phyloP scores from a whole-genome alignment of 2,329 filamentous ascomycete species.

The Xylaria sp. region DNA sequence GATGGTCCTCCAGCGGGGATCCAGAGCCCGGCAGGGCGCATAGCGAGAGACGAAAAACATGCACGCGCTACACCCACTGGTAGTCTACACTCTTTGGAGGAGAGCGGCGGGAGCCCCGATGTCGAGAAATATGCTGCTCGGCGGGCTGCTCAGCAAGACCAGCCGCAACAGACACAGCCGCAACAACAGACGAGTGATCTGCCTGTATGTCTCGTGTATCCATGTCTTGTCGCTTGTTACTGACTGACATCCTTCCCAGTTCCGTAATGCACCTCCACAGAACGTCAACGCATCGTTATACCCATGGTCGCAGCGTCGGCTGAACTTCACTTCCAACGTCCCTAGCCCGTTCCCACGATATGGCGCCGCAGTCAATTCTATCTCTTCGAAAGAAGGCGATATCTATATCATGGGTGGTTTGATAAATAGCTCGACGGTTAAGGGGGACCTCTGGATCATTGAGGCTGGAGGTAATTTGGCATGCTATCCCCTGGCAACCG shows the following conservation, averaged over 20 bases:
- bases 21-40: constrained; percentile 60
- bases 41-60: constrained; percentile 67
- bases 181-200: constrained; percentile 50
- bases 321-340: constrained; percentile 82
- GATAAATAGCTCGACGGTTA: constrained; percentile 94
- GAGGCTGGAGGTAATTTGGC: constrained; percentile 88
- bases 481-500: constrained; percentile 91
- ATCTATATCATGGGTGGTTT: constrained; percentile 98
- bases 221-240: constrained; percentile 10
- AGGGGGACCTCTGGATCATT: constrained; percentile 97
- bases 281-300: constrained; percentile 84
- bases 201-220: constrained; percentile 50
- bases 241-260: constrained; percentile 51
- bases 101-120: constrained; percentile 71
- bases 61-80: constrained; percentile 79
- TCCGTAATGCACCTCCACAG: constrained; percentile 59
- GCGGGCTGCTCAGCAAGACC: constrained; percentile 64
- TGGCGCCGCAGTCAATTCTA: constrained; percentile 92
- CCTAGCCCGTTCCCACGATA: constrained; percentile 94
- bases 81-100: constrained; percentile 78
- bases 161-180: constrained; percentile 48
- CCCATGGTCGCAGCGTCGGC: constrained; percentile 90
- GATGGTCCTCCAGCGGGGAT: constrained; percentile 65
- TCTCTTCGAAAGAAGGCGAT: constrained; percentile 94
- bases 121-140: constrained; percentile 66